Evolutionary conservation across 495 filamentous ascomycete species (phyloP), one percentile per base, ranked within the genome.

Genomic region (Neurospora sp.): DNA sequence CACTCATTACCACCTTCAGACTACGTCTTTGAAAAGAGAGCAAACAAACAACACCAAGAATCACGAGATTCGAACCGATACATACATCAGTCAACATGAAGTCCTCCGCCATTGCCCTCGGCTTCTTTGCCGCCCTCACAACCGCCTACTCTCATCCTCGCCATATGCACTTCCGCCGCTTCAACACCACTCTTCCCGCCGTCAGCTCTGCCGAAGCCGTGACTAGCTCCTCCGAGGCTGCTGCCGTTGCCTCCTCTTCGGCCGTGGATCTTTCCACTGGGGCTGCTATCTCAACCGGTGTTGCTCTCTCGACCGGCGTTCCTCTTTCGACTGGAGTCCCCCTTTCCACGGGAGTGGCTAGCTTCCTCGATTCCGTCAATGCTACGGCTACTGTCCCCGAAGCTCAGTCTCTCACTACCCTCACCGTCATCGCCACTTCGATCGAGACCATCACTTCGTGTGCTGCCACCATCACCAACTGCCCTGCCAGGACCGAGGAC

Each of bases 361-460:
- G 20, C 48, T 27, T 59, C 48, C 48, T 59, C 48, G 48, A 8
- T 23, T 27, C 54, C 23, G 23, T 62, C 23, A 62, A 62, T 62
- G 23, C 54, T 16, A 62, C 54, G 54, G 20, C 54, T 31, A 62
- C 54, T 31, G 54, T 31, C 23, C 54, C 54, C 54, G 54, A 14
- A 12, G 54, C 54, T 62, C 54, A 75, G 7, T 48, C 73, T 23
- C n/a, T 74, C 35, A 62, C 78, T 48, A 73, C 78, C 23, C 71
- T 86, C 70, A 86, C 84, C 72, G 81, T 86, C 40, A 85, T 86
- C 76, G 82, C 86, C 69, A 92, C 90, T 20, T 84, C 84, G 73
- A 82, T 87, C 75, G 80, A 87, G 71, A 91, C 90, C 31, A 85
- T 91, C 77, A 90, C 86, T 41, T 88, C 86, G 69, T 92, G 89